Base-by-base conservation (phyloP, 2,329 filamentous ascomycete species). In the Zasmidium citrigriseum region DNA sequence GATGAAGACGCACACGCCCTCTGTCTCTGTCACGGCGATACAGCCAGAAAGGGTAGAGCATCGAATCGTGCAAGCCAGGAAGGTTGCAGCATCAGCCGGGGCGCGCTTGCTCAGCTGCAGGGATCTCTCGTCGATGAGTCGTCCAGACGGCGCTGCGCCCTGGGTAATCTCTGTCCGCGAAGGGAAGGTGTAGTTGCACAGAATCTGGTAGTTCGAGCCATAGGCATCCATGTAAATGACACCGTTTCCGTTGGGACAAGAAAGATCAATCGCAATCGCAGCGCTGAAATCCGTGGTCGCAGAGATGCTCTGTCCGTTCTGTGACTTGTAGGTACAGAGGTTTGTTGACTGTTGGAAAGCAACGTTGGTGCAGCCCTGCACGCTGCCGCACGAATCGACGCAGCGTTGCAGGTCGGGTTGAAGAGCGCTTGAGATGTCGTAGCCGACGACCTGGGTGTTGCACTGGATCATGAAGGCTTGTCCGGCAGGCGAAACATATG, bases 161-260 rank as follows among this genome's bases (percentile, higher is more conserved):
- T 9, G 29, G 11, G 48, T 56, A 14, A 62, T 54, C 22, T 57
- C 54, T 44, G 41, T 54, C 50, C 59, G 59, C 11, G 51, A 49
- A 18, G 64, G 68, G 25, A 65, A 69, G 9, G 57, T 64, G 7
- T 61, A 57, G 38, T 68, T 63, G 53, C 69, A 71, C 22, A 66
- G 53, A 5, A 70, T 64, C 48, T 70, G 59, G 55, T 71, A 71
- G 9, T 61, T 58, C 10, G 58, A 58, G 21, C 68, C 69, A 2
- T 52, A 56, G 22, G 54, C 49, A 58, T 71, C 69, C 16, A 67
- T 51, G 47, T 67, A 67, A 4, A 53, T 49, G 5, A 57, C 55
- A 1, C 61, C 62, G 27, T 69, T 62, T 2, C 60, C 69, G 20
- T 56, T 57, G 1, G 68, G 66, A 51, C 69, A 71, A 2, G 52